These are phyloP conservation scores for Neoarthrinium moseri DNA, from an alignment of 2,329 filamentous ascomycete species.

Conservation along the genomic window DNA sequence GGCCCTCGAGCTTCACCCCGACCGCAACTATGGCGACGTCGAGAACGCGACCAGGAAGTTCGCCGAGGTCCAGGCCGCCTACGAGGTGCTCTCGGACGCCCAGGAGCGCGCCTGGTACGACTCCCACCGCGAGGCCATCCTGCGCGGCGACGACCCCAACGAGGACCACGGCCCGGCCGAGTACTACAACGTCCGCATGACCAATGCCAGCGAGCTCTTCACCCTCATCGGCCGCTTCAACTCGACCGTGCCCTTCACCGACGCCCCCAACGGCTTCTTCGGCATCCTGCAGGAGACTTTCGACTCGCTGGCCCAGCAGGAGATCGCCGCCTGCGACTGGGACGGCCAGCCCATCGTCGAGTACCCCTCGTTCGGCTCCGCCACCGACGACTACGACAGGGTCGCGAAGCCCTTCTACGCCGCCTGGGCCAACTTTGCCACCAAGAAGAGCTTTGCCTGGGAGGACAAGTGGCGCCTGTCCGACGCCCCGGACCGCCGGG, in stretches of 20 bases:
- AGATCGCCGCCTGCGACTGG: slow-evolving; percentile 71
- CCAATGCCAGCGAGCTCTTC: slow-evolving; percentile 77
- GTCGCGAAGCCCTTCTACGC: slow-evolving; percentile 80
- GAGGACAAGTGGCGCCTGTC: slow-evolving; percentile 79
- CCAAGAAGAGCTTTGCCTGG: slow-evolving; percentile 85
- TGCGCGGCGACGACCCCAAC: slow-evolving; percentile 62
- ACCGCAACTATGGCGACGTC: slow-evolving; percentile 85
- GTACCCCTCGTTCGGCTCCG: slow-evolving; percentile 81
- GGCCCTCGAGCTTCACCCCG: slow-evolving; percentile 90
- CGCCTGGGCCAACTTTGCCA: slow-evolving; percentile 78
- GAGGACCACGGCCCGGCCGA: slow-evolving; percentile 53
- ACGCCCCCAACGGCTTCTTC: slow-evolving; percentile 81
- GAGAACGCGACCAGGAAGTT: slow-evolving; percentile 83
- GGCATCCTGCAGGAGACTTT: slow-evolving; percentile 76
- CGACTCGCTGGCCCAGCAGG: slow-evolving; percentile 75
- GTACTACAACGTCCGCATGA: slow-evolving; percentile 69
- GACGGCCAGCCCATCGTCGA: slow-evolving; percentile 58
- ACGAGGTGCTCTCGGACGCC: slow-evolving; percentile 92
- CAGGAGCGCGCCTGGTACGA: slow-evolving; percentile 99
- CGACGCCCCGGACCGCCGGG: slow-evolving; percentile 82
- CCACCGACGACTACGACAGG: slow-evolving; percentile 72
- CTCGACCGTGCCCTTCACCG: slow-evolving; percentile 73
- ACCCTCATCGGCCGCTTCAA: slow-evolving; percentile 79
- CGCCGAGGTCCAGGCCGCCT: slow-evolving; percentile 88
- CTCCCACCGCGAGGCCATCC: slow-evolving; percentile 82